A percentile compares a stretch with the other conserved stretches of the same genome.
Conservation (phyloP, 306 rosid species). For the Acacia melanoxylon region DNA sequence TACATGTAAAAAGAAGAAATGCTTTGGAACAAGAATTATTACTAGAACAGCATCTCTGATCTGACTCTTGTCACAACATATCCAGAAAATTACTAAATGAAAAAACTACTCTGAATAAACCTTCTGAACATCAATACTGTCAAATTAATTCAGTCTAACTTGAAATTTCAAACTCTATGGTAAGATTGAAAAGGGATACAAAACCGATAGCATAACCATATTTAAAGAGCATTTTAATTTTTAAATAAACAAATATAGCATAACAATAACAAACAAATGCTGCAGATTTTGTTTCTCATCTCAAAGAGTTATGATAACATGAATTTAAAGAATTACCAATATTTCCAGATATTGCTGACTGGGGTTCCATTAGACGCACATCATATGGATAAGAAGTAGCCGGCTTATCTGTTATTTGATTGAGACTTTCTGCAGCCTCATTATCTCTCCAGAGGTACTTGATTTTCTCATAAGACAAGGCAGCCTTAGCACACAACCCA, state of each 20-base stretch:
- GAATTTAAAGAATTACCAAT: constrained; percentile 54
- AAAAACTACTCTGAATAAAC: neutral
- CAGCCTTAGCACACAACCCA: constrained; percentile 82
- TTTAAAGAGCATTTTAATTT: neutral
- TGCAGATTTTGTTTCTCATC: constrained; percentile 6
- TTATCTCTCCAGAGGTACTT: constrained; percentile 65
- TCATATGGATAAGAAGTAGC: constrained; percentile 55
- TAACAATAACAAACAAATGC: neutral
- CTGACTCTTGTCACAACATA: neutral
- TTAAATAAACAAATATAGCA: neutral
- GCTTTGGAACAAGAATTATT: neutral
- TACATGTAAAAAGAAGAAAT: neutral
- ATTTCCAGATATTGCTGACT: constrained; percentile 74
- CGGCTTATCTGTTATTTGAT: constrained; percentile 26
- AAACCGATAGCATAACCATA: neutral
- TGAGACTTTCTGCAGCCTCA: constrained; percentile 32
- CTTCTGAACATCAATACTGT: neutral
- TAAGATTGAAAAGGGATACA: neutral
- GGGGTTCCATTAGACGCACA: constrained; percentile 66
- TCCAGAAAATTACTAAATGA: neutral
- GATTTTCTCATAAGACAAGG: constrained; percentile 63
- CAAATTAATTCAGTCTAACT: neutral
- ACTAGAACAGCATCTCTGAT: neutral
- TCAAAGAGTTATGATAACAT: constrained; percentile 10
- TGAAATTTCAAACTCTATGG: neutral